Evolutionary conservation across 108 stramenopile species (phyloP).

Genomic region (Nannochloropsis gaditana): DNA sequence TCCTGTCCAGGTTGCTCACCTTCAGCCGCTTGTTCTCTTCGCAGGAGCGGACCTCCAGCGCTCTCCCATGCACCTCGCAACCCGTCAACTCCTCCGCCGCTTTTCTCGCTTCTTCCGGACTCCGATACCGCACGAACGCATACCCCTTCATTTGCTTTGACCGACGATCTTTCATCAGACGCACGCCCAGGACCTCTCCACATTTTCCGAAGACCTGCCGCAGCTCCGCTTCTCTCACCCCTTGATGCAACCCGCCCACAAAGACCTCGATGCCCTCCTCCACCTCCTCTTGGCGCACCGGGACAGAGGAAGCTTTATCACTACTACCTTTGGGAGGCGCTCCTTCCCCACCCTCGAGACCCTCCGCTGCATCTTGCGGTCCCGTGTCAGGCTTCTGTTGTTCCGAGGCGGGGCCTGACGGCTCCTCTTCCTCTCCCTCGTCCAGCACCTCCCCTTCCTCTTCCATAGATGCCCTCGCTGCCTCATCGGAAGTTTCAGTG

Average conservation of each 20-base stretch:
- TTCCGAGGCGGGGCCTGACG: no score
- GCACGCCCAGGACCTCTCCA: not conserved
- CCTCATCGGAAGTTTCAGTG: not conserved
- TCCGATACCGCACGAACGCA: not conserved
- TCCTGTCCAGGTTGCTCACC: slow-evolving; percentile 21
- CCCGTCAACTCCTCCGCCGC: not conserved
- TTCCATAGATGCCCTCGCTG: not conserved
- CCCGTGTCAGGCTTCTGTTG: no score
- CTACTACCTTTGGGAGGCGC: no score
- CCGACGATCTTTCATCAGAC: slow-evolving; percentile 14
- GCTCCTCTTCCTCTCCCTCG: not conserved
- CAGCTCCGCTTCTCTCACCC: not conserved
- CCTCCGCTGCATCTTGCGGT: no score
- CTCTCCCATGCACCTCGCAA: not conserved
- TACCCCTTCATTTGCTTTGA: slow-evolving; percentile 7
- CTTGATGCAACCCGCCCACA: not conserved
- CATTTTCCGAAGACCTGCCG: not conserved
- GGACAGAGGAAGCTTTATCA: not conserved
- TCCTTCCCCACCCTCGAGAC: no score
- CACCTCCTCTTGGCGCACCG: not conserved
- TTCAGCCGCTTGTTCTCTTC: not conserved
- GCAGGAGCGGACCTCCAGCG: not conserved
- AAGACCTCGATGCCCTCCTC: not conserved
- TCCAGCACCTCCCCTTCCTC: slow-evolving; percentile 13
- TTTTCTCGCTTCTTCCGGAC: not conserved